These are phyloP conservation scores for Pilaira anomala DNA, from an alignment of 192 early-diverging fungal genomes.

Conservation along the genomic window DNA sequence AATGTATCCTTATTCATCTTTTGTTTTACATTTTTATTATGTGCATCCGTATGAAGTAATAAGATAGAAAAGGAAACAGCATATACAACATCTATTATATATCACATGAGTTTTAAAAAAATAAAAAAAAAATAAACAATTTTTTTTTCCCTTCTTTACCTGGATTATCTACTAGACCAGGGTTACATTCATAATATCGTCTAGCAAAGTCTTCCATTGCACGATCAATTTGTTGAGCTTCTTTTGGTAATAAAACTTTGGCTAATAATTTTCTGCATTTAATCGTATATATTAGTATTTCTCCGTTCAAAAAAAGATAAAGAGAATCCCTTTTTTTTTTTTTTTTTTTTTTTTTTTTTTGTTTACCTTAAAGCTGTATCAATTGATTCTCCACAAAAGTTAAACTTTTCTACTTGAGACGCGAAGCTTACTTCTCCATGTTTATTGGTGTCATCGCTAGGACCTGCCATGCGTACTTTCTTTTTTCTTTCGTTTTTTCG, in stretches of 20 bases:
- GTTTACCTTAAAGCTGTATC: slow-evolving; percentile 37
- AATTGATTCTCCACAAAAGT: slow-evolving; percentile 36
- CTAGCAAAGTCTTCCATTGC: slow-evolving; percentile 71
- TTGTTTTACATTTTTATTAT: slow-evolving; percentile 73
- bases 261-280: slow-evolving; percentile 63
- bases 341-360: too few relatives aligned
- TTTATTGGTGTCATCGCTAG: background rate
- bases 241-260: slow-evolving; percentile 71
- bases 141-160: slow-evolving; percentile 37
- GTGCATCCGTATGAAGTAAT: slow-evolving; percentile 83
- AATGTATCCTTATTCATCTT: slow-evolving; percentile 86
- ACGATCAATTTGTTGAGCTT: slow-evolving; percentile 83
- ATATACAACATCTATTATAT: slow-evolving; percentile 61
- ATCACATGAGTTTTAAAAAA: background rate
- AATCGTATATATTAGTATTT: slow-evolving; percentile 3
- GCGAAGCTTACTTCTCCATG: slow-evolving; percentile 1
- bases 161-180: slow-evolving; percentile 50
- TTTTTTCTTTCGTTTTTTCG: background rate
- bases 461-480: background rate
- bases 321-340: too few relatives aligned
- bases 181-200: slow-evolving; percentile 69
- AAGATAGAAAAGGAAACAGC: slow-evolving; percentile 77
- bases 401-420: slow-evolving; percentile 25
- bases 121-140: background rate
- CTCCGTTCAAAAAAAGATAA: background rate